Evolutionary conservation across 495 filamentous ascomycete genomes (phyloP).

Genomic region (Stereocaulon alpinum): DNA sequence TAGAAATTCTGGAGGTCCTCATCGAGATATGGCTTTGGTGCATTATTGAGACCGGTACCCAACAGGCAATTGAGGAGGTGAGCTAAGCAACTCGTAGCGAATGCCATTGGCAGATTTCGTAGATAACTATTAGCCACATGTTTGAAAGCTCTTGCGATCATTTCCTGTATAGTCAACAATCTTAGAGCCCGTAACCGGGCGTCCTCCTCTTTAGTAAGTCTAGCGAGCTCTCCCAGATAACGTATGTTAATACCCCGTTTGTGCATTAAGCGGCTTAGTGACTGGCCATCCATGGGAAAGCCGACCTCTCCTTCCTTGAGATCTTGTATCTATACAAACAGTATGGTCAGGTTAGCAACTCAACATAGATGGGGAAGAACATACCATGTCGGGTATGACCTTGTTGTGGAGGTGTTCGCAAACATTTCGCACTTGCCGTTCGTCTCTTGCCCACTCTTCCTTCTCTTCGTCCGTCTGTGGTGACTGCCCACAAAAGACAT

Average conservation of each 20-base stretch:
- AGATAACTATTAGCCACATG: constrained; percentile 74
- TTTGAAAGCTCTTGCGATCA: constrained; percentile 90
- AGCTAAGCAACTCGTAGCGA: constrained; percentile 64
- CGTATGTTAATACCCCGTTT: constrained; percentile 96
- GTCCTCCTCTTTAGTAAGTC: constrained; percentile 54
- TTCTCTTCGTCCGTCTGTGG: constrained; percentile 89
- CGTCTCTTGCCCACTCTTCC: constrained; percentile 71
- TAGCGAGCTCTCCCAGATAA: constrained; percentile 78
- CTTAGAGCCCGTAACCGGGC: constrained; percentile 66
- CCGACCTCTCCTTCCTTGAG: constrained; percentile 86
- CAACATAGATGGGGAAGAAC: background rate
- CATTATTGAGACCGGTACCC: constrained; percentile 62
- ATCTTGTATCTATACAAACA: constrained; percentile 46
- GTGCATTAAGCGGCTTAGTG: constrained; percentile 79
- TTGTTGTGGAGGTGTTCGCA: constrained; percentile 66
- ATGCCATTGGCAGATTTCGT: constrained; percentile 64
- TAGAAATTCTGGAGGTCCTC: constrained; percentile 63
- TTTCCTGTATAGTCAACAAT: constrained; percentile 74
- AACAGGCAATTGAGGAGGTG: constrained; percentile 94
- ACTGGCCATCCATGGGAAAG: constrained; percentile 96
- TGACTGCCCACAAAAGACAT: constrained; percentile 84
- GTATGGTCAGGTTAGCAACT: background rate
- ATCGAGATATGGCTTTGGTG: constrained; percentile 68
- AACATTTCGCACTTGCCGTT: constrained; percentile 75
- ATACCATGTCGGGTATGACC: constrained; percentile 54